These are phyloP conservation scores for Haplosporangium gracile DNA, from an alignment of 192 early-diverging fungal genomes.

Conservation along the genomic window DNA sequence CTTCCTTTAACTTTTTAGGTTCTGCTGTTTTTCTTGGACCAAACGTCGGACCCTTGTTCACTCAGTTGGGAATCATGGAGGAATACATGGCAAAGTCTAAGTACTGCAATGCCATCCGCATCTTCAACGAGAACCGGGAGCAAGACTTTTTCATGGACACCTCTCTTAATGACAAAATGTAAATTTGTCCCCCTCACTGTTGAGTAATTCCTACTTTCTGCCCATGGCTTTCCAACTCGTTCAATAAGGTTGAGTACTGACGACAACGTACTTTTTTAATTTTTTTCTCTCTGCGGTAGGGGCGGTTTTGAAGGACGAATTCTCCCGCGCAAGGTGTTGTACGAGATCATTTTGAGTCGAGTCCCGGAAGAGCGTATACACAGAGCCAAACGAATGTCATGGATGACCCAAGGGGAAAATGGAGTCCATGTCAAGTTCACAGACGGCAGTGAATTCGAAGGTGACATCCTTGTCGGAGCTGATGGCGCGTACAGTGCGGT, in stretches of 20 bases:
- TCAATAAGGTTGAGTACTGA: too few species aligned
- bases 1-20: not conserved
- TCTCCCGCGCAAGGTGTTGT: not conserved
- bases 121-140: constrained; percentile 14
- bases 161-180: not conserved
- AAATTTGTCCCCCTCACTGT: not conserved
- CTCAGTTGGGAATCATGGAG: constrained; percentile 6
- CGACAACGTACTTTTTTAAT: not conserved
- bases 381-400: constrained; percentile 24
- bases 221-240: too few species aligned
- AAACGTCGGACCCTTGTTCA: constrained; percentile 16
- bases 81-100: not conserved
- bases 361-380: constrained; percentile 28
- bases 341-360: constrained; percentile 3
- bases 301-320: not conserved
- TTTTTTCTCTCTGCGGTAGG: not conserved
- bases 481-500: constrained; percentile 26
- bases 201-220: too few species aligned
- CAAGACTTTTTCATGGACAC: not conserved
- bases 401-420: constrained; percentile 15
- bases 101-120: not conserved
- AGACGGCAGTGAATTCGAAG: not conserved
- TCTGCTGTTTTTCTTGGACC: not conserved
- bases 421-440: constrained; percentile 21
- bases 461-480: constrained; percentile 33